Percentiles rank a stretch among this genome's conserved stretches.
These are phyloP conservation scores for Diplodia sapinea DNA, from an alignment of 2,329 filamentous ascomycete species.

Conservation along the genomic window DNA sequence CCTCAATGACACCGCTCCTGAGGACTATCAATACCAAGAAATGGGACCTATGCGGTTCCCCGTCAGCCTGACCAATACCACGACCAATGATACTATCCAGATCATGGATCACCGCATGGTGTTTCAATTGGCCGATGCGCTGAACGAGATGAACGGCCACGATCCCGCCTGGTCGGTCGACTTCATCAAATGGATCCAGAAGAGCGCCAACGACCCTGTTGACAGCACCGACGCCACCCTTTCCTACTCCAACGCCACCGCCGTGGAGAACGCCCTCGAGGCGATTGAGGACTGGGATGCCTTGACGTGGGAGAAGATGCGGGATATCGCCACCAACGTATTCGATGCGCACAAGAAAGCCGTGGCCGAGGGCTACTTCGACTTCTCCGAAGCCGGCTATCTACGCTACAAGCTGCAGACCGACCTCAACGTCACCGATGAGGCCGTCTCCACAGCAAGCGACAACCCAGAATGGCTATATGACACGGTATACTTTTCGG, in stretches of 20 bases:
- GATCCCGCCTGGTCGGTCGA: conserved; percentile 57
- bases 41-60: conserved; percentile 72
- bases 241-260: conserved; percentile 44
- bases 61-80: conserved; percentile 54
- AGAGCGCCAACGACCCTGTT: conserved; percentile 59
- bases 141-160: conserved; percentile 66
- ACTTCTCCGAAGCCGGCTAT: conserved; percentile 70
- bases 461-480: conserved; percentile 60
- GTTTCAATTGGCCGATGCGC: conserved; percentile 65
- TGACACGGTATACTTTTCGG: conserved; percentile 65
- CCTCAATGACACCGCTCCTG: conserved; percentile 62
- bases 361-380: conserved; percentile 62
- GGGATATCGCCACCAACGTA: conserved; percentile 50
- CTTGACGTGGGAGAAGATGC: conserved; percentile 41
- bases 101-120: conserved; percentile 69
- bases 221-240: conserved; percentile 45
- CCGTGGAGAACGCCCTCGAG: conserved; percentile 47
- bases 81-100: conserved; percentile 62
- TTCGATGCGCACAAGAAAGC: conserved; percentile 62
- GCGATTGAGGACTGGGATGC: conserved; percentile 48
- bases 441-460: conserved; percentile 53
- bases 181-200: conserved; percentile 68
- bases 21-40: conserved; percentile 71
- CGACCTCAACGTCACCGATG: conserved; percentile 61
- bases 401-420: conserved; percentile 64